These are phyloP conservation scores for Lagenidium giganteum DNA, from an alignment of 352 stramenopile genomes.

Conservation along the genomic window DNA sequence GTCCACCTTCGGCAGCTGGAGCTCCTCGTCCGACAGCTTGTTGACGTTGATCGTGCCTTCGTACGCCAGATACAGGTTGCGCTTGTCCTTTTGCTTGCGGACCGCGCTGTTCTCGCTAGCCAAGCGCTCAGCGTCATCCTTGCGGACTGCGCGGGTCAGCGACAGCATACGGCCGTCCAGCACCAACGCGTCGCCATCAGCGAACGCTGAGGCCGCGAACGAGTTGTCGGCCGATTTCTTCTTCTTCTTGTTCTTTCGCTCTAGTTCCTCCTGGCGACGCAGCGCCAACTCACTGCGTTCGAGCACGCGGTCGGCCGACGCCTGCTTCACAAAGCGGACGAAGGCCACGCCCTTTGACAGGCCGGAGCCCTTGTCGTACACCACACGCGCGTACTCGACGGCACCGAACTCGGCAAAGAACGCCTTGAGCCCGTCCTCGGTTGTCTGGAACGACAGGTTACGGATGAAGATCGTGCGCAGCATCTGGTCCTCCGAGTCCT, in stretches of 20 bases:
- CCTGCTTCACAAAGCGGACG: conserved; percentile 62
- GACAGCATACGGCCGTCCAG: conserved; percentile 74
- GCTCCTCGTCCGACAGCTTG: conserved; percentile 84
- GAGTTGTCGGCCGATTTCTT: conserved; percentile 43
- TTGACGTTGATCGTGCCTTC: conserved; percentile 93
- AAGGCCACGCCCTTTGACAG: conserved; percentile 84
- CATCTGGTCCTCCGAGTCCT: conserved; percentile 72
- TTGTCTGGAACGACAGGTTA: conserved; percentile 83
- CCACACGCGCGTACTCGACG: conserved; percentile 77
- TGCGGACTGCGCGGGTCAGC: conserved; percentile 65
- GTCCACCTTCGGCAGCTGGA: conserved; percentile 87
- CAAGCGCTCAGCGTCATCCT: conserved; percentile 62
- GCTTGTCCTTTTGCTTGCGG: conserved; percentile 87
- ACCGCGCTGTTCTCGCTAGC: conserved; percentile 43
- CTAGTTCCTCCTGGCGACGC: conserved; percentile 29
- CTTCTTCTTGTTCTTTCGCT: conserved; percentile 61
- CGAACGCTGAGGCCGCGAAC: conserved; percentile 61
- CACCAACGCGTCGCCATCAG: conserved; percentile 65
- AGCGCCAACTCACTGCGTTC: conserved; percentile 36
- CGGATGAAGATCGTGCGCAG: conserved; percentile 82
- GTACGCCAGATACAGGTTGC: conserved; percentile 95
- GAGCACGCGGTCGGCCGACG: conserved; percentile 50
- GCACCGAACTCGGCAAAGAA: conserved; percentile 72
- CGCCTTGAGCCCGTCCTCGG: conserved; percentile 56
- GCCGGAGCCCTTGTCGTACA: conserved; percentile 73